Percentiles rank a stretch among this genome's conserved stretches.
phyloP scores from a whole-genome alignment of 257 asterid species.

The Salvia rosmarinus region DNA sequence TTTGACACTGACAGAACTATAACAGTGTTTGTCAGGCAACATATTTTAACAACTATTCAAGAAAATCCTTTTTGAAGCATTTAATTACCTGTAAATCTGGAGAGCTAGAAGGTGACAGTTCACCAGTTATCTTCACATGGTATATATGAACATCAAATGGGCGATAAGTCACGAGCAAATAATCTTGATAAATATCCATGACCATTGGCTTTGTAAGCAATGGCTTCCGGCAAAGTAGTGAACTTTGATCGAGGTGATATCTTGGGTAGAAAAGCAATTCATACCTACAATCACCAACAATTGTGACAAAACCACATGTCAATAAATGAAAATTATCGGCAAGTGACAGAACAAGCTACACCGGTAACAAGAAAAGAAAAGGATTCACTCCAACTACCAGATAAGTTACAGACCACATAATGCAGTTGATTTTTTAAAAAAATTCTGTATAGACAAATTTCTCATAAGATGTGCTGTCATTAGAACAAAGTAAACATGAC shows the following conservation, averaged over 20 bases:
- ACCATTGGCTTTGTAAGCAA: constrained; percentile 90
- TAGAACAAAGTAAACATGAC: not conserved
- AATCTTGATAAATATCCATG: constrained; percentile 98
- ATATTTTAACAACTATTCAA: constrained; percentile 22
- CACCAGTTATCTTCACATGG: constrained; percentile 90
- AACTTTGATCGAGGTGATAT: constrained; percentile 98
- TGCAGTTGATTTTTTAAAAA: not conserved
- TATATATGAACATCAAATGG: constrained; percentile 96
- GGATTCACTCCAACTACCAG: constrained; percentile 14
- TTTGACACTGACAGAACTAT: constrained; percentile 21
- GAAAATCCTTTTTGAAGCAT: constrained; percentile 37
- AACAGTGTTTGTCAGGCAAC: constrained; percentile 25
- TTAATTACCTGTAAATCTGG: constrained; percentile 86
- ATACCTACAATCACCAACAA: constrained; percentile 66
- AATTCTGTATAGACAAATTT: not conserved
- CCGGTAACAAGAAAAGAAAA: not conserved
- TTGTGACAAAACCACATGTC: constrained; percentile 28
- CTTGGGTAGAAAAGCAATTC: constrained; percentile 98
- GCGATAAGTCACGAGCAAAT: constrained; percentile 84
- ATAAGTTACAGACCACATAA: constrained; percentile 1
- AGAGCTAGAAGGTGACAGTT: constrained; percentile 81
- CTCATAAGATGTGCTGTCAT: constrained; percentile 2
- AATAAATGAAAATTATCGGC: constrained; percentile 20
- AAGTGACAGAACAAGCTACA: constrained; percentile 21
- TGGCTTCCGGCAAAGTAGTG: constrained; percentile 84